Evolutionary conservation across 2,329 filamentous ascomycete species (phyloP).

Genomic region (Truncatella angustata): DNA sequence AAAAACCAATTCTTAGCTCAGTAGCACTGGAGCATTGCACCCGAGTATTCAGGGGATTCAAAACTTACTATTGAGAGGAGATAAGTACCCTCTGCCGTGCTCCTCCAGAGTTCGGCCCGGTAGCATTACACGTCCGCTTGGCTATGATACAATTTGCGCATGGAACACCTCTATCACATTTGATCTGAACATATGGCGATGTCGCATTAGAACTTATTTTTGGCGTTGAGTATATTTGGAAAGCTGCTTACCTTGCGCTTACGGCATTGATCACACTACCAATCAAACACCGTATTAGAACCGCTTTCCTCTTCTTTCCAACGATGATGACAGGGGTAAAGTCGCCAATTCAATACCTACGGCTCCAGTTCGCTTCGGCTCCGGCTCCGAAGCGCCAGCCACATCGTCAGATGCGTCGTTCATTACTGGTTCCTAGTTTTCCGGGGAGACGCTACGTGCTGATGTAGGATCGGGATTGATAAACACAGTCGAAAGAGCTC

Average conservation of each 20-base stretch:
- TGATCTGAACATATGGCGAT: background rate
- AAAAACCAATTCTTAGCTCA: background rate
- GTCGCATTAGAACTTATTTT: background rate
- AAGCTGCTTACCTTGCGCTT: background rate
- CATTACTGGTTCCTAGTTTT: too few relatives aligned
- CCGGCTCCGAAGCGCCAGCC: too few relatives aligned
- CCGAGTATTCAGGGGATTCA: background rate
- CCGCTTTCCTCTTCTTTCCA: too few relatives aligned
- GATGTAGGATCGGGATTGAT: too few relatives aligned
- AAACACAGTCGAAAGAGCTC: too few relatives aligned
- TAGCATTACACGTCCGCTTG: background rate
- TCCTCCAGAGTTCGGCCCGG: background rate
- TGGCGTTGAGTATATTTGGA: background rate
- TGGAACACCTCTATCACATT: background rate
- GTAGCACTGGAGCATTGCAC: too few relatives aligned
- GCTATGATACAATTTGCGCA: background rate
- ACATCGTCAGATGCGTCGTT: too few relatives aligned
- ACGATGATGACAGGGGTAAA: too few relatives aligned
- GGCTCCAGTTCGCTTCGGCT: too few relatives aligned
- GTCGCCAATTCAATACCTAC: too few relatives aligned
- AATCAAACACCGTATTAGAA: too few relatives aligned
- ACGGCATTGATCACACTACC: background rate
- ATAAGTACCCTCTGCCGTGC: background rate
- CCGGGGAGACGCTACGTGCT: too few relatives aligned
- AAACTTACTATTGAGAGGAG: background rate